Conservation (phyloP, 441 rosid genomes). For the Bocquillonia castaneifolia region DNA sequence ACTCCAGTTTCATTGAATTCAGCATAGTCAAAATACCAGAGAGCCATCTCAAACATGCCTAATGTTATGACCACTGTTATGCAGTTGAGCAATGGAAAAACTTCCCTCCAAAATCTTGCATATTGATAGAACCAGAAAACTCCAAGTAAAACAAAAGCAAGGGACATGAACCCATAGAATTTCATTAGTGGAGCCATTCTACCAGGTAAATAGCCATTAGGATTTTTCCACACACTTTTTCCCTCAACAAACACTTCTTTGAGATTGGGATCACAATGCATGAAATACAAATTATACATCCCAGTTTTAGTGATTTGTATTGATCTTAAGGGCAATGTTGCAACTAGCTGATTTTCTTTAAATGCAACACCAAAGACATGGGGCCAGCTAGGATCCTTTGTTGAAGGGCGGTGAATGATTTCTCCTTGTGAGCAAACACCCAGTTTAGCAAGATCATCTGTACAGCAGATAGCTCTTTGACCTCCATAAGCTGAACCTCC, state of each 20-base stretch:
- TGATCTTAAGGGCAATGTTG: constrained; percentile 44
- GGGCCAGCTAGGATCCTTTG: constrained; percentile 66
- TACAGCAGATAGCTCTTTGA: constrained; percentile 92
- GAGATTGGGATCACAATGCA: constrained; percentile 76
- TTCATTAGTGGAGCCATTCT: constrained; percentile 96
- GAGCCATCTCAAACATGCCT: constrained; percentile 90
- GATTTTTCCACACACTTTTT: constrained; percentile 89
- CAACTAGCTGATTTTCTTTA: constrained; percentile 37
- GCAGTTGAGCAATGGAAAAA: constrained; percentile 83
- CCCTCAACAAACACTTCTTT: constrained; percentile 68
- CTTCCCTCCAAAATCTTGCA: constrained; percentile 82
- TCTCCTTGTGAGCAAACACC: constrained; percentile 78
- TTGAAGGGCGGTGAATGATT: constrained; percentile 72
- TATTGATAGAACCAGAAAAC: constrained; percentile 90
- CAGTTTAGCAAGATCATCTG: constrained; percentile 80
- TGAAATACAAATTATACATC: constrained; percentile 92
- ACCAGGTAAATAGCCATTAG: constrained; percentile 82
- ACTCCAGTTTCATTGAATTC: constrained; percentile 82
- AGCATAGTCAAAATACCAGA: constrained; percentile 90
- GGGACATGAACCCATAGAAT: constrained; percentile 81
- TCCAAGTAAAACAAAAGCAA: constrained; percentile 86
- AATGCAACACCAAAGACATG: constrained; percentile 62
- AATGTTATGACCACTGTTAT: constrained; percentile 74
- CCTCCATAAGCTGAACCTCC: constrained; percentile 99
- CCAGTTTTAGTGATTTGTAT: constrained; percentile 76